Base-by-base conservation (phyloP, 2,329 filamentous ascomycete species). In the Penicillium sp. region DNA sequence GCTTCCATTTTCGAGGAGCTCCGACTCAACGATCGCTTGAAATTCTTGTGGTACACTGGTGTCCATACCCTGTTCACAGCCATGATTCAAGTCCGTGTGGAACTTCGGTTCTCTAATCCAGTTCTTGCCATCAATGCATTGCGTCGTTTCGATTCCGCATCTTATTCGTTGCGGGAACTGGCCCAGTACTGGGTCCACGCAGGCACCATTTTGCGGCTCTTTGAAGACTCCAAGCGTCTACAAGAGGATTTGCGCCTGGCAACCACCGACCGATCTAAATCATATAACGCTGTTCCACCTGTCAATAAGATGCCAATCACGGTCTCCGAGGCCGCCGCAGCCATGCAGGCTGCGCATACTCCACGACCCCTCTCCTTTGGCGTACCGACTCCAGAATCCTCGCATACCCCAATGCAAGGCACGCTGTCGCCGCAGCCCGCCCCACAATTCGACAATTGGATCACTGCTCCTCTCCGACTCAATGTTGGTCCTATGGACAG, bases 51-150 rank as follows among this genome's bases (percentile, higher is more conserved):
- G 77, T 75, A 76, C 53, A 77, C 76, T 19, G 74, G 74, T 3
- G 76, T 79, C 11, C 76, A 78, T 51, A 76, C 75, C 1, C 62
- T 79, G 6, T 79, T 79, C 62, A 79, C 77, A 6, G 77, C 77
- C 16, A 78, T 79, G 77, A 78, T 79, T 27, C 77, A 79, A 67
- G 76, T 79, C 8, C 73, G 77, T 19, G 76, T 78, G 8, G 77
- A 79, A 56, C 69, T 79, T 21, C 75, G 76, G 23, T 78, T 79
- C 55, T 78, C 77, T 3, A 79, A 79, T 46, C 77, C 77, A 4
- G 73, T 79, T 3, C 63, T 79, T 10, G 77, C 77, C 4, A 78
- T 78, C 61, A 78, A 78, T 52, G 77, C 76, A 16, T 70, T 79
- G 47, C 74, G 77, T 35, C 73, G 76, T 19, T 78, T 78, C 49